Conservation (phyloP, 139 green algal genomes). For the Yamagishiella unicocca region DNA sequence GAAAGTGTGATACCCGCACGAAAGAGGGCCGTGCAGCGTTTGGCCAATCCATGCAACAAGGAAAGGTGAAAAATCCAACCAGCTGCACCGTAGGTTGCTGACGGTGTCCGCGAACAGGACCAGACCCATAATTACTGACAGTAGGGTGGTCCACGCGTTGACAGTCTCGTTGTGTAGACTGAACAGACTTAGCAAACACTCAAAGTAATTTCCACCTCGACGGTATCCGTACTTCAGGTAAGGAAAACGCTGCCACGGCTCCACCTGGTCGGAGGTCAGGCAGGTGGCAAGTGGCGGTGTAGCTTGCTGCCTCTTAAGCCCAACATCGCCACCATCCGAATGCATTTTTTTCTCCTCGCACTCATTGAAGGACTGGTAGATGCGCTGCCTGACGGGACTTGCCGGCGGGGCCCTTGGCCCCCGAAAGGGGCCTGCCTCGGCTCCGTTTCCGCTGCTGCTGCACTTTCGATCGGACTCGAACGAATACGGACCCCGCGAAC, state of each 20-base stretch:
- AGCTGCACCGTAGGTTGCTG: background rate
- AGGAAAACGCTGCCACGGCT: constrained; percentile 47
- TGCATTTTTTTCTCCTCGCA: no score
- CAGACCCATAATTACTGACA: constrained; percentile 1
- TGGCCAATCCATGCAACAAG: constrained; percentile 20
- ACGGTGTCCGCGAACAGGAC: constrained; percentile 6
- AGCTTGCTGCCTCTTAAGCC: no score
- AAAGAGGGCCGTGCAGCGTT: constrained; percentile 32
- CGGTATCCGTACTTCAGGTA: constrained; percentile 28
- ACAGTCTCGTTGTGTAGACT: constrained; percentile 41
- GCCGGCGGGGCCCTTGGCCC: no score
- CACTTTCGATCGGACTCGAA: no score
- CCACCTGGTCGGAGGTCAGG: constrained; percentile 21
- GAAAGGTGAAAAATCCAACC: constrained; percentile 36
- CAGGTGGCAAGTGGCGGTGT: background rate
- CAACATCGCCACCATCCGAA: no score
- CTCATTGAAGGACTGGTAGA: no score
- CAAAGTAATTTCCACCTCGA: background rate
- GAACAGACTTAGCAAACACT: constrained; percentile 24
- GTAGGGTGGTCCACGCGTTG: constrained; percentile 42
- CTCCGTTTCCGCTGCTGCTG: no score
- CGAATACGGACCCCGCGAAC: no score
- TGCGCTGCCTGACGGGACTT: no score
- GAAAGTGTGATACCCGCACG: constrained; percentile 39
- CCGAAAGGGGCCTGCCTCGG: no score